Base-by-base conservation (phyloP, 2,329 filamentous ascomycete species). In the Aspergillus nomiae region DNA sequence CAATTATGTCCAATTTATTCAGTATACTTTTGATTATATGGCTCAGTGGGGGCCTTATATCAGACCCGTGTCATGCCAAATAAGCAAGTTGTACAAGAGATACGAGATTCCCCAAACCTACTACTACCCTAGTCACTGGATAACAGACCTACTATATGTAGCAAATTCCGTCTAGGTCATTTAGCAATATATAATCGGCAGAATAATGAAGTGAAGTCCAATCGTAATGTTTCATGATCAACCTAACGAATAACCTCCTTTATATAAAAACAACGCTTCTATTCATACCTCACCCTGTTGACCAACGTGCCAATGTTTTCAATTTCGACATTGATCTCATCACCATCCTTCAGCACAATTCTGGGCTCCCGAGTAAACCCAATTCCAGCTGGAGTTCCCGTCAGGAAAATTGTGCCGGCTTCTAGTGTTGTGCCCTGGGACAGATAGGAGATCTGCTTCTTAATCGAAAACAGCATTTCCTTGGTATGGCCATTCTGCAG, bases 401-500 rank as follows among this genome's bases (percentile, higher is more conserved):
- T 74, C 38, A 73, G 38, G 36, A 74, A 65, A 7, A 74, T 58
- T 1, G 69, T 71, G 1, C 71, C 71, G 0, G 68, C 63, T 30
- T 71, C 67, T 50, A 73, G 51, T 2, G 72, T 73, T 0, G 71
- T 74, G 10, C 72, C 72, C 59, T 79, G 77, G 34, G 74, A 78
- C 14, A 79, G 73, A 67, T 78, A 81, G 1, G 73, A 70, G 0
- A 82, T 75, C 10, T 79, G 65, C 45, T 75, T 72, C 5, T 70
- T 72, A 4, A 80, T 71, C 57, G 73, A 75, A 66, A 82, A 83
- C 28, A 73, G 70, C 68, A 72, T 67, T 65, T 83, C 78, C 64
- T 76, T 71, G 3, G 78, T 81, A 2, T 77, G 75, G 26, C 72
- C 73, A 56, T 75, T 73, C 69, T 85, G 83, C 55, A 79, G 73